Conservation (phyloP, 192 early-diverging fungal species). For the Backusella mclennaniae region DNA sequence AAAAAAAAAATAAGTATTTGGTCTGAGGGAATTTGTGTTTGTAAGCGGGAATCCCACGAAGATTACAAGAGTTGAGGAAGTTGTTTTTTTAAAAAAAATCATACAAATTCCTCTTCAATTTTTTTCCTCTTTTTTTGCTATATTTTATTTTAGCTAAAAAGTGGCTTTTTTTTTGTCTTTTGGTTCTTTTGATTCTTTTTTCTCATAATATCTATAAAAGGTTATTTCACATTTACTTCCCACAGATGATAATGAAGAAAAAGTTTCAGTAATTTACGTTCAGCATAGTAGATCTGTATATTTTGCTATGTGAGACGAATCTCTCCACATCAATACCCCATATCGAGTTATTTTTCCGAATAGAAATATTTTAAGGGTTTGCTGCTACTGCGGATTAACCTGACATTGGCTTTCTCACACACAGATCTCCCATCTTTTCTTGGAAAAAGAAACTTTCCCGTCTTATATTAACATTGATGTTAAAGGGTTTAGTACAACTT, state of each 20-base stretch:
- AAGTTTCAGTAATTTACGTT: not conserved
- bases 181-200: not conserved
- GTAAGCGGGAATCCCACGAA: slow-evolving; percentile 5
- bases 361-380: not conserved
- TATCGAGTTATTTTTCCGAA: slow-evolving; percentile 2
- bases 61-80: not conserved
- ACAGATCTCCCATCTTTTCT: not conserved
- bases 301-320: not conserved
- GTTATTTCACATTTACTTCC: slow-evolving; percentile 1
- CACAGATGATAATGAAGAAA: not conserved
- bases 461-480: not conserved
- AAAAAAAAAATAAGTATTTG: not conserved
- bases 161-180: not conserved
- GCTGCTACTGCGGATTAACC: not conserved
- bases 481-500: not conserved
- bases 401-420: not conserved
- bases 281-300: not conserved
- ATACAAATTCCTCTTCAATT: not conserved
- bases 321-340: not conserved
- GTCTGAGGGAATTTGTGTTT: slow-evolving; percentile 3
- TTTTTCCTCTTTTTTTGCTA: not conserved
- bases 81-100: not conserved
- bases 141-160: not conserved
- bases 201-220: slow-evolving; percentile 1
- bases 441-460: not conserved